Evolutionary conservation across 768 basidiomycete genomes (phyloP).

Genomic region (Cystofilobasidium bisporidii): DNA sequence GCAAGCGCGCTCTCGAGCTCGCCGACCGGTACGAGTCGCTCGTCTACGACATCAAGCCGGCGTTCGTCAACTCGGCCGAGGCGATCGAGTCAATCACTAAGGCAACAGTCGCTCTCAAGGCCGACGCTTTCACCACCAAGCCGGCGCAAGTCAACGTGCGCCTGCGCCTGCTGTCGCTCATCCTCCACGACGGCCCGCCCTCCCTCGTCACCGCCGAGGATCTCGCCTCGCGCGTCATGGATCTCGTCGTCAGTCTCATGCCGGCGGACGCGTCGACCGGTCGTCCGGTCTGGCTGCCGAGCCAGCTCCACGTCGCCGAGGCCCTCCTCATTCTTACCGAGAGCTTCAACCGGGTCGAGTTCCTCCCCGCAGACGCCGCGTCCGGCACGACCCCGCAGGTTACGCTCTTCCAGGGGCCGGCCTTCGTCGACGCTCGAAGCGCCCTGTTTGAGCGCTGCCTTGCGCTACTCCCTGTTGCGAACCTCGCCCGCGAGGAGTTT

Average conservation of each 20-base stretch:
- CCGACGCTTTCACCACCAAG: constrained; percentile 36
- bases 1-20: constrained; percentile 60
- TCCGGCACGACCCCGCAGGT: background rate
- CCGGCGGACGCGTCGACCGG: background rate
- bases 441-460: constrained; percentile 68
- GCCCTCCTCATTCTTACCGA: constrained; percentile 66
- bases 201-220: constrained; percentile 34
- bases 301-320: constrained; percentile 75
- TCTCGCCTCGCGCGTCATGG: constrained; percentile 30
- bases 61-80: constrained; percentile 57
- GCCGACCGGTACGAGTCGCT: constrained; percentile 80
- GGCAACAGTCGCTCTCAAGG: constrained; percentile 59
- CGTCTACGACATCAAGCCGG: constrained; percentile 75
- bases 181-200: constrained; percentile 64
- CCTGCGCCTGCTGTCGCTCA: constrained; percentile 73
- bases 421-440: constrained; percentile 52
- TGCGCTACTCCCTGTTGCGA: constrained; percentile 55
- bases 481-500: constrained; percentile 67
- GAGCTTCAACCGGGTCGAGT: constrained; percentile 55
- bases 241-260: constrained; percentile 25
- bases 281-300: constrained; percentile 76
- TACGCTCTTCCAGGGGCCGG: constrained; percentile 47
- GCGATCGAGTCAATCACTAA: constrained; percentile 65
- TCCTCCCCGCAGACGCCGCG: constrained; percentile 40
- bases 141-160: constrained; percentile 45